A percentile compares a stretch with the other conserved stretches of the same genome.
These are phyloP conservation scores for Corinectria fuckeliana DNA, from an alignment of 2,329 filamentous ascomycete species.

Conservation along the genomic window DNA sequence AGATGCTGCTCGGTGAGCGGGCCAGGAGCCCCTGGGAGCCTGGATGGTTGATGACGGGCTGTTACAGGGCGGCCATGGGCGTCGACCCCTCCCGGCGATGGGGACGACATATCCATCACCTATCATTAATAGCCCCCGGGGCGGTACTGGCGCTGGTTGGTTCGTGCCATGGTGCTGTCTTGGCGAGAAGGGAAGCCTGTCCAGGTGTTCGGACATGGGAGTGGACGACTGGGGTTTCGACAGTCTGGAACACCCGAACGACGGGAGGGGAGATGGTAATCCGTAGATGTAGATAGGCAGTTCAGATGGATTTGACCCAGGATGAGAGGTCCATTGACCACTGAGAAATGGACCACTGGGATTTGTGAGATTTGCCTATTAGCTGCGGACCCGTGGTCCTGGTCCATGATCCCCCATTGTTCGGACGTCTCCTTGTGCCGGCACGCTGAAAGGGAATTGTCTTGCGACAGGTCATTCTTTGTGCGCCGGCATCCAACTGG, in stretches of 20 bases:
- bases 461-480: conserved; percentile 26
- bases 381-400: not conserved
- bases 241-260: conserved; percentile 4
- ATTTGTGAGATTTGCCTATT: no score
- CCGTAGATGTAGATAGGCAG: no score
- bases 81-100: conserved; percentile 1
- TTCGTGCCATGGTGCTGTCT: not conserved
- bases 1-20: conserved; percentile 32
- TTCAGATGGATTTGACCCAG: not conserved
- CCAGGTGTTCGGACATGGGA: not conserved
- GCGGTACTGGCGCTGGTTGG: not conserved
- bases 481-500: conserved; percentile 3
- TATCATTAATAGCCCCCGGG: not conserved
- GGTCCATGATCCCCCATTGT: conserved; percentile 8
- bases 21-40: conserved; percentile 27
- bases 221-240: not conserved
- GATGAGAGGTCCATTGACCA: not conserved
- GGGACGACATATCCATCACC: conserved; percentile 10
- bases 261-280: not conserved
- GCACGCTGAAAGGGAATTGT: conserved; percentile 21
- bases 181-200: conserved; percentile 6
- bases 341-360: no score
- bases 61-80: conserved; percentile 18
- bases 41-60: conserved; percentile 26
- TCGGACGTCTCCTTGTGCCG: conserved; percentile 16